Evolutionary conservation across 768 basidiomycete species (phyloP).

Genomic region (Baorangia bicolor): DNA sequence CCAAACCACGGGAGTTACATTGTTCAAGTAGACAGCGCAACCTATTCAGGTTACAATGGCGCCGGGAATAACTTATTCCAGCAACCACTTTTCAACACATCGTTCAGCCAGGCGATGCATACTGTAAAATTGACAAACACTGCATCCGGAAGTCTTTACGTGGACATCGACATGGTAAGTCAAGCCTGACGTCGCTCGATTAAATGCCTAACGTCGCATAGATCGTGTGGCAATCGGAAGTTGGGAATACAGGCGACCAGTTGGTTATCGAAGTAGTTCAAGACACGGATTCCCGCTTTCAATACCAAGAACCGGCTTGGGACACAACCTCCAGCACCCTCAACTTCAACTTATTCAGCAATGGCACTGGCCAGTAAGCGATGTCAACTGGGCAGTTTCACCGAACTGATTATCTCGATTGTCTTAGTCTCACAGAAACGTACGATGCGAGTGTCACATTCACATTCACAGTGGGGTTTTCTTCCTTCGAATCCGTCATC

Average conservation of each 20-base stretch:
- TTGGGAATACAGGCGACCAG: slow-evolving; percentile 16
- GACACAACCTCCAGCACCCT: slow-evolving; percentile 26
- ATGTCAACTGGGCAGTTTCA: background rate
- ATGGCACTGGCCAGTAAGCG: slow-evolving; percentile 44
- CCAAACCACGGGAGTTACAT: slow-evolving; percentile 45
- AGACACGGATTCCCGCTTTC: slow-evolving; percentile 41
- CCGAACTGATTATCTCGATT: background rate
- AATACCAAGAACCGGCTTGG: slow-evolving; percentile 41
- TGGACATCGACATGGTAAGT: slow-evolving; percentile 49
- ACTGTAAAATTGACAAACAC: slow-evolving; percentile 34
- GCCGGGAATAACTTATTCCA: slow-evolving; percentile 35
- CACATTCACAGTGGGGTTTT: slow-evolving; percentile 39
- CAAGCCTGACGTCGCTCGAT: background rate
- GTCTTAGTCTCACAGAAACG: slow-evolving; percentile 35
- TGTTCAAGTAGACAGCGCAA: slow-evolving; percentile 40
- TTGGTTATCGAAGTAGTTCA: slow-evolving; percentile 23
- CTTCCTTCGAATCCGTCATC: background rate
- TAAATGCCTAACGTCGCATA: background rate
- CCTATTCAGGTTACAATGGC: slow-evolving; percentile 32
- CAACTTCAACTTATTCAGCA: slow-evolving; percentile 39
- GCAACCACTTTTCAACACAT: slow-evolving; percentile 38
- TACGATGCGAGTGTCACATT: slow-evolving; percentile 36
- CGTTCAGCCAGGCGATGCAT: slow-evolving; percentile 38
- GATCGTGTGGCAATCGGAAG: slow-evolving; percentile 32
- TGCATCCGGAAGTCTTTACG: slow-evolving; percentile 31